These are phyloP conservation scores for Blastobotrys illinoisensis DNA, from an alignment of 1,139 yeast species.

Conservation along the genomic window DNA sequence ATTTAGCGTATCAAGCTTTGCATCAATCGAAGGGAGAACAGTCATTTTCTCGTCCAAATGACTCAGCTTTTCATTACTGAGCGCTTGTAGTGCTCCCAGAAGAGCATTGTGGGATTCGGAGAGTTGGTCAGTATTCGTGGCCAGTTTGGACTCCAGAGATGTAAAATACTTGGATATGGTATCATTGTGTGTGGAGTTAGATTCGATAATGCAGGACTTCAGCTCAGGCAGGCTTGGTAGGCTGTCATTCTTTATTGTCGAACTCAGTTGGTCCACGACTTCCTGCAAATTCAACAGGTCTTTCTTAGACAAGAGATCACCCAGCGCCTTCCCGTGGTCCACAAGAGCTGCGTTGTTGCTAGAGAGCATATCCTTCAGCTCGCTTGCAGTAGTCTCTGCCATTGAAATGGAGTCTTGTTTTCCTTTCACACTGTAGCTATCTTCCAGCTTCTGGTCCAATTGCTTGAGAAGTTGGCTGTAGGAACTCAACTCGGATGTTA, in stretches of 20 bases:
- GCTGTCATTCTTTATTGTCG: slow-evolving; percentile 1
- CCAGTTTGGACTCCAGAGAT: background rate
- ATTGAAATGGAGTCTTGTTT: background rate
- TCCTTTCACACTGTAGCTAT: background rate
- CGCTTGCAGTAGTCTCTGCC: background rate
- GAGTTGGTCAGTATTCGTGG: background rate
- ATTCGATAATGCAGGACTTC: background rate
- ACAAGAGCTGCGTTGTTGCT: background rate
- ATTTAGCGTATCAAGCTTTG: background rate
- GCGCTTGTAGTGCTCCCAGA: background rate
- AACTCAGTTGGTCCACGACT: background rate
- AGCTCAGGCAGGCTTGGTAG: slow-evolving; percentile 3
- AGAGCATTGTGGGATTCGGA: background rate
- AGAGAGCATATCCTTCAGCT: background rate
- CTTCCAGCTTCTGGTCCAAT: background rate
- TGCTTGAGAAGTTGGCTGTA: background rate
- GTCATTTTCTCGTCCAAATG: background rate
- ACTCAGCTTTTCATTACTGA: background rate
- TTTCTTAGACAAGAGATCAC: background rate
- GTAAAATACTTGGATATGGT: background rate
- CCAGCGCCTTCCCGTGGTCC: background rate
- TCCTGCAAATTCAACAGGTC: background rate
- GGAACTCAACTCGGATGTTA: background rate
- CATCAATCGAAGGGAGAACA: background rate
- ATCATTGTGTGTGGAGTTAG: background rate